These are phyloP conservation scores for Paradendryphiella salina DNA, from an alignment of 2,329 filamentous ascomycete genomes.

Conservation along the genomic window DNA sequence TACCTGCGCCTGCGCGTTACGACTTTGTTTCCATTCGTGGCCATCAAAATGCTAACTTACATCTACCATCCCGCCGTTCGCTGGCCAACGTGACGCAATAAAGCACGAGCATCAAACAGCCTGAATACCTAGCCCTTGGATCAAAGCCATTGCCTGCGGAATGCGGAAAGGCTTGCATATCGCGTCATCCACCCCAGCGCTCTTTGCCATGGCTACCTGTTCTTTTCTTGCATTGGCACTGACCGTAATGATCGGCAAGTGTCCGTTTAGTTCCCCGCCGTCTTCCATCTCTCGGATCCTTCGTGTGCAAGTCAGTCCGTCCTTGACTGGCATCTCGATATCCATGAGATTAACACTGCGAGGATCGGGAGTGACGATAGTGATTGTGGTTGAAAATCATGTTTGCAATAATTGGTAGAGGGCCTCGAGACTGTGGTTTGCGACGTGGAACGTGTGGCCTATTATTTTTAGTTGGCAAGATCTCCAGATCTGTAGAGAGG, in stretches of 20 bases:
- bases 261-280: conserved; percentile 12
- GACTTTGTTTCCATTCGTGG: not conserved
- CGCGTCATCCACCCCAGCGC: conserved; percentile 51
- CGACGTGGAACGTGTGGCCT: conserved; percentile 29
- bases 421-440: conserved; percentile 38
- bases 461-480: conserved; percentile 28
- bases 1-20: not conserved
- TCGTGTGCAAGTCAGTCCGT: conserved; percentile 29
- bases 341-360: conserved; percentile 26
- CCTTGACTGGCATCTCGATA: conserved; percentile 41
- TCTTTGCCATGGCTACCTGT: conserved; percentile 23
- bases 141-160: conserved; percentile 3
- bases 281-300: conserved; percentile 26
- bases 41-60: no score
- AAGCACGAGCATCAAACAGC: not conserved
- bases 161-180: conserved; percentile 73
- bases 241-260: conserved; percentile 32
- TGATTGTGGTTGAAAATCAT: conserved; percentile 2
- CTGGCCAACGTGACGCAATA: no score
- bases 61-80: no score
- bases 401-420: conserved; percentile 21
- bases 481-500: not conserved
- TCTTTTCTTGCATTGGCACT: conserved; percentile 39
- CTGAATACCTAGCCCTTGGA: not conserved
- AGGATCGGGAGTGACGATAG: not conserved